These are phyloP conservation scores for Cinnamomum micranthum DNA, from an alignment of 164 flowering plant genomes.

Conservation along the genomic window DNA sequence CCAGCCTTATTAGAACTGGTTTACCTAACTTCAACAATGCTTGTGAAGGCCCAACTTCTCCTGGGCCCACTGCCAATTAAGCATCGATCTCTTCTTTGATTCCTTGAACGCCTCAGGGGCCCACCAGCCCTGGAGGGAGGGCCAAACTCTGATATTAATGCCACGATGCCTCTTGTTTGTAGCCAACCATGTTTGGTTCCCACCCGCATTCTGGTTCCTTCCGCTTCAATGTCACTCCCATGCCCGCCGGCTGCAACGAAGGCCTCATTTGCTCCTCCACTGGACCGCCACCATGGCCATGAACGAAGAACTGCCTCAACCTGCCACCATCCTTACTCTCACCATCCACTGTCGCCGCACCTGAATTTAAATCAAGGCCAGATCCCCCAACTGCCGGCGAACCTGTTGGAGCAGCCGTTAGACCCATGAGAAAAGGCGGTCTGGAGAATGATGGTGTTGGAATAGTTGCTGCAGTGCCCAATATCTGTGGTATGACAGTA, in stretches of 20 bases:
- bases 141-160: not conserved
- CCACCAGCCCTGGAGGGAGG: not conserved
- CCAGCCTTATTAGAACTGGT: slow-evolving; percentile 36
- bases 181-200: slow-evolving; percentile 37
- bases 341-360: slow-evolving; percentile 32
- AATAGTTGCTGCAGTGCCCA: slow-evolving; percentile 29
- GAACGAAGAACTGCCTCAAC: slow-evolving; percentile 31
- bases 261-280: slow-evolving; percentile 45
- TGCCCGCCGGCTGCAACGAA: slow-evolving; percentile 31
- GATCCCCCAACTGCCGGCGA: slow-evolving; percentile 37
- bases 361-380: slow-evolving; percentile 51
- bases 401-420: slow-evolving; percentile 27
- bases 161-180: slow-evolving; percentile 60
- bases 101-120: not conserved
- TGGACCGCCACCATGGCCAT: slow-evolving; percentile 29
- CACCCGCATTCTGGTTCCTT: slow-evolving; percentile 64
- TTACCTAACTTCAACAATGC: slow-evolving; percentile 12
- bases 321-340: slow-evolving; percentile 25
- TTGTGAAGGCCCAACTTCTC: slow-evolving; percentile 16
- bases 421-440: slow-evolving; percentile 44
- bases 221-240: slow-evolving; percentile 46
- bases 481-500: slow-evolving; percentile 47
- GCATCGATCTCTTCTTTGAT: not conserved
- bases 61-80: not conserved
- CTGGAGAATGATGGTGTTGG: slow-evolving; percentile 38